Percentiles rank a stretch among this genome's conserved stretches.
phyloP scores from a whole-genome alignment of 2,329 filamentous ascomycete genomes.

The Ascochyta pisi region DNA sequence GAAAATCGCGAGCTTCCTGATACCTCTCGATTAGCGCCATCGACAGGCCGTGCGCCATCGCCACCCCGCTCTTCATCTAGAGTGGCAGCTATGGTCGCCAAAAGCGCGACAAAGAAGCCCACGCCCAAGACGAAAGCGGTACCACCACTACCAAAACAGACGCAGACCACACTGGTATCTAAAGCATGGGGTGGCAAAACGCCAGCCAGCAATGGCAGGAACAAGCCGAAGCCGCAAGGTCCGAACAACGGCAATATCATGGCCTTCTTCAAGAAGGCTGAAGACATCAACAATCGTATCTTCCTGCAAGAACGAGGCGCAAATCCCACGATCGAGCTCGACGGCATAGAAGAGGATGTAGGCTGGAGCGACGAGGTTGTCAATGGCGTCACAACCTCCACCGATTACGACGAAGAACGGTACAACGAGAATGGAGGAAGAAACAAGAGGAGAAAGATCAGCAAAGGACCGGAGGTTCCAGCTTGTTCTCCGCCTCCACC shows the following conservation, averaged over 20 bases:
- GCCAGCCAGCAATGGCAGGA: slow-evolving; percentile 37
- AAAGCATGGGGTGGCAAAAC: slow-evolving; percentile 42
- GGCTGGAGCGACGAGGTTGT: slow-evolving; percentile 42
- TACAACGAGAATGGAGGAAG: slow-evolving; percentile 55
- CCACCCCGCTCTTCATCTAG: slow-evolving; percentile 49
- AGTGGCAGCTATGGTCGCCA: slow-evolving; percentile 30
- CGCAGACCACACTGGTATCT: slow-evolving; percentile 46
- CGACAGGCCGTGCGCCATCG: slow-evolving; percentile 61
- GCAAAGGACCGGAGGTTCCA: slow-evolving; percentile 50
- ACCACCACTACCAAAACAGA: slow-evolving; percentile 31
- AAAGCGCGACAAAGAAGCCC: slow-evolving; percentile 31
- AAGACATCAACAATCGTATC: slow-evolving; percentile 48
- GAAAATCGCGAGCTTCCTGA: slow-evolving; percentile 51
- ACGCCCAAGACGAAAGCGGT: slow-evolving; percentile 22
- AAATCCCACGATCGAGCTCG: slow-evolving; percentile 28
- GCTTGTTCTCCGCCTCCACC: slow-evolving; percentile 40
- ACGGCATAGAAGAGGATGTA: slow-evolving; percentile 33
- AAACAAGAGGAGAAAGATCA: slow-evolving; percentile 52
- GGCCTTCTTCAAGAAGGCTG: slow-evolving; percentile 62
- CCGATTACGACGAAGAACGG: slow-evolving; percentile 33
- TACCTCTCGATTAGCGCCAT: slow-evolving; percentile 50
- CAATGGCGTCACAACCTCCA: slow-evolving; percentile 25
- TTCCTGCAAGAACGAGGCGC: slow-evolving; percentile 45
- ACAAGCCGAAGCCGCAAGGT: slow-evolving; percentile 48
- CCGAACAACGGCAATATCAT: slow-evolving; percentile 60